These are phyloP conservation scores for Rhizopus delemar DNA, from an alignment of 371 early-diverging fungal genomes.

Conservation along the genomic window DNA sequence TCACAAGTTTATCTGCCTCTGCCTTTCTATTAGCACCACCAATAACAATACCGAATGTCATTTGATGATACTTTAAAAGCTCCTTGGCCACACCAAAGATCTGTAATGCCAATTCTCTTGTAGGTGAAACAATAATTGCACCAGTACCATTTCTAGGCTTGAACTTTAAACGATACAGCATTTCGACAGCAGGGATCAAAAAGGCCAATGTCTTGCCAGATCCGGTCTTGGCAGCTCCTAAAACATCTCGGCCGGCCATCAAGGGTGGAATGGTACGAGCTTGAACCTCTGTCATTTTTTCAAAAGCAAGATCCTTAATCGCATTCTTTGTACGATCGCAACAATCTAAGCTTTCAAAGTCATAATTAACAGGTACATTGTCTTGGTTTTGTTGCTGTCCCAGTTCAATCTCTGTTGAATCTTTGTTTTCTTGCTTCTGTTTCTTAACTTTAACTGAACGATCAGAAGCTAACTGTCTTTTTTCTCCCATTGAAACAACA, in stretches of 20 bases:
- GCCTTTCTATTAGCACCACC: conserved; percentile 96
- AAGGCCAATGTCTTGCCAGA: conserved; percentile 99
- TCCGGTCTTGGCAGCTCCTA: conserved; percentile 99
- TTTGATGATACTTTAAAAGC: conserved; percentile 86
- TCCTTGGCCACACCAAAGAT: conserved; percentile 97
- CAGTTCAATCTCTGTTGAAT: conserved; percentile 14
- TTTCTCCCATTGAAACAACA: conserved; percentile 21
- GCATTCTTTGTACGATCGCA: conserved; percentile 77
- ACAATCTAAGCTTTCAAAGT: conserved; percentile 65
- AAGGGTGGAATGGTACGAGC: conserved; percentile 93
- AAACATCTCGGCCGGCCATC: conserved; percentile 94
- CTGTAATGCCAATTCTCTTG: conserved; percentile 99
- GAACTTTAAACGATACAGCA: conserved; percentile 78
- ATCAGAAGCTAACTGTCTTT: conserved; percentile 33
- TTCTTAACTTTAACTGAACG: conserved; percentile 23
- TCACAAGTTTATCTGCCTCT: conserved; percentile 89
- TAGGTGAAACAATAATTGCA: conserved; percentile 96
- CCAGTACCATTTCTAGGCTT: conserved; percentile 98
- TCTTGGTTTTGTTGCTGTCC: conserved; percentile 54
- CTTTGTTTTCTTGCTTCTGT: conserved; percentile 16
- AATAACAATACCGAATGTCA: conserved; percentile 94
- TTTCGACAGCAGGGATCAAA: conserved; percentile 94
- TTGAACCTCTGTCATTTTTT: conserved; percentile 97
- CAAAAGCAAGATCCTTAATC: conserved; percentile 92
- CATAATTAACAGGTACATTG: conserved; percentile 49